phyloP scores from a whole-genome alignment of 768 basidiomycete species.

The Leccinum imitatum region DNA sequence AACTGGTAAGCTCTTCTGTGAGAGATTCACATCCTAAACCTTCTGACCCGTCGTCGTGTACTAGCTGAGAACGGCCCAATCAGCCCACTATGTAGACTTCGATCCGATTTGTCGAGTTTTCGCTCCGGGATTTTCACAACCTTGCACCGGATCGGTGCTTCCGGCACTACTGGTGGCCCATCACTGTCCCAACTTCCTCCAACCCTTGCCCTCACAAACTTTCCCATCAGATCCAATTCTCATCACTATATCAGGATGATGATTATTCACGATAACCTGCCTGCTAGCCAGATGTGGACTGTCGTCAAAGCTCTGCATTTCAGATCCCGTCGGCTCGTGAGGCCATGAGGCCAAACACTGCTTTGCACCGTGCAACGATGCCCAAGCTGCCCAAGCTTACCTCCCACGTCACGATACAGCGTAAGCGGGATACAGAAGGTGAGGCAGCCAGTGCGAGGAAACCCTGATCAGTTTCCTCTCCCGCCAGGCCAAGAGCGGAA shows the following conservation, averaged over 20 bases:
- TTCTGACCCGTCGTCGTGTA: conserved; percentile 57
- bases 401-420: conserved; percentile 13
- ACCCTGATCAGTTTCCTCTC: not conserved
- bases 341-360: conserved; percentile 72
- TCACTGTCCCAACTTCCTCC: conserved; percentile 68
- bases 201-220: conserved; percentile 41
- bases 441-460: not conserved
- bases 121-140: conserved; percentile 46
- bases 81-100: conserved; percentile 53
- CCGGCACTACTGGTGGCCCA: conserved; percentile 33
- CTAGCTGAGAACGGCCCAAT: conserved; percentile 57
- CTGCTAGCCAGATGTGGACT: conserved; percentile 42
- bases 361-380: conserved; percentile 58
- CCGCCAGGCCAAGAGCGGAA: conserved; percentile 4
- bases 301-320: conserved; percentile 41
- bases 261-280: conserved; percentile 61
- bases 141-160: conserved; percentile 74
- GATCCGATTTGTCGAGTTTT: conserved; percentile 75
- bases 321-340: conserved; percentile 49
- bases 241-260: conserved; percentile 59
- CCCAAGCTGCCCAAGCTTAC: not conserved
- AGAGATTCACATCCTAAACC: not conserved
- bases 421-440: not conserved
- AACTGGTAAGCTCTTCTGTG: not conserved
- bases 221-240: not conserved